Evolutionary conservation across 805 yeast genomes (phyloP).

Genomic region (Pichia manshurica): DNA sequence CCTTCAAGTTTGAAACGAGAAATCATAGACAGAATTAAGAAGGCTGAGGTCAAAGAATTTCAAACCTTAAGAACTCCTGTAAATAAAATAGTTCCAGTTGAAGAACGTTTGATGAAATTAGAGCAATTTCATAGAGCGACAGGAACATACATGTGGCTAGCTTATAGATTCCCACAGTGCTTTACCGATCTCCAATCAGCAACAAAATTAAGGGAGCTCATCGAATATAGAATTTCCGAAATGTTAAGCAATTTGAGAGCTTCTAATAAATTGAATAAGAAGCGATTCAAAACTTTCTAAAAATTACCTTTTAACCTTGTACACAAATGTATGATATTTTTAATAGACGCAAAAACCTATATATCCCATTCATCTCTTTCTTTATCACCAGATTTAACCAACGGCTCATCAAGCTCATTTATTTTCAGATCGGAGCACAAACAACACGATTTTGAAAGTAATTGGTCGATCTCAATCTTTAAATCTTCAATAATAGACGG

Average conservation of each 20-base stretch:
- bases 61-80: constrained; percentile 17
- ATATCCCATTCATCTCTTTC: constrained; percentile 47
- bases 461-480: constrained; percentile 47
- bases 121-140: constrained; percentile 68
- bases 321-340: neutral
- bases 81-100: constrained; percentile 22
- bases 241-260: constrained; percentile 35
- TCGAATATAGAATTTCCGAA: constrained; percentile 57
- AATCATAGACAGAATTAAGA: constrained; percentile 13
- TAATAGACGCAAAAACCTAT: constrained; percentile 17
- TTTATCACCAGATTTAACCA: constrained; percentile 37
- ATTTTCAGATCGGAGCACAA: constrained; percentile 73
- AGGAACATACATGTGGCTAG: constrained; percentile 74
- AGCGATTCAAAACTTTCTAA: constrained; percentile 18
- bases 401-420: constrained; percentile 59
- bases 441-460: constrained; percentile 61
- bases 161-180: constrained; percentile 77
- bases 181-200: constrained; percentile 78
- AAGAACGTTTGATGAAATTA: constrained; percentile 32
- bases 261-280: constrained; percentile 14
- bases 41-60: constrained; percentile 14
- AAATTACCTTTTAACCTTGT: neutral
- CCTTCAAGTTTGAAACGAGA: constrained; percentile 21
- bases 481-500: constrained; percentile 26
- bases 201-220: constrained; percentile 55